A percentile compares a stretch with the other conserved stretches of the same genome.
Conservation (phyloP, 768 basidiomycete genomes). For the Leucosporidium yakuticum region DNA sequence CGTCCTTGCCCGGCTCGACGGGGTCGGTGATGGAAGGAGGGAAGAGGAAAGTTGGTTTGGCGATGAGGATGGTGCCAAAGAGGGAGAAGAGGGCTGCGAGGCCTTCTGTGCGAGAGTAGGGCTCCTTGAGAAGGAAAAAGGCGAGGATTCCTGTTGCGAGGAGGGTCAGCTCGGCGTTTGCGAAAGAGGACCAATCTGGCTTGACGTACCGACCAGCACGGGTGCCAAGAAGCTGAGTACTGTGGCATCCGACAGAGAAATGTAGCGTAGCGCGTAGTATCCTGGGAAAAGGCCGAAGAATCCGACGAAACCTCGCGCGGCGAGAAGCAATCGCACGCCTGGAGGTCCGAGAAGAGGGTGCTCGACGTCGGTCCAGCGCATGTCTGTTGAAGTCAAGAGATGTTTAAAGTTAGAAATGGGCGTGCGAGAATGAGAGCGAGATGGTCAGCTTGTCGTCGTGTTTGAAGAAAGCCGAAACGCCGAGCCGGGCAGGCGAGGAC, state of each 20-base stretch:
- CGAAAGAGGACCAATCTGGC: background rate
- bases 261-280: constrained; percentile 60
- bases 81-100: constrained; percentile 56
- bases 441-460: too few species aligned
- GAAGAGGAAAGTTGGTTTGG: constrained; percentile 69
- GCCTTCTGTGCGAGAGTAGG: constrained; percentile 36
- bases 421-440: background rate
- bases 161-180: constrained; percentile 35
- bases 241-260: constrained; percentile 71
- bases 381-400: background rate
- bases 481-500: background rate
- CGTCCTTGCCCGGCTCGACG: background rate
- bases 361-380: constrained; percentile 4
- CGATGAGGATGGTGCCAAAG: constrained; percentile 71
- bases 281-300: constrained; percentile 59
- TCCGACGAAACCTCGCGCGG: constrained; percentile 61
- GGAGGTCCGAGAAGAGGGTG: constrained; percentile 65
- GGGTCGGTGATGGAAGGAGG: background rate
- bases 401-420: background rate
- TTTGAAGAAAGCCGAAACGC: background rate
- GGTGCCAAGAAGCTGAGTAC: constrained; percentile 72
- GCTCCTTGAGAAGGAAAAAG: constrained; percentile 31
- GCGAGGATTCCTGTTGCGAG: constrained; percentile 54
- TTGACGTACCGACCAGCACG: constrained; percentile 46
- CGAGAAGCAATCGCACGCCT: constrained; percentile 57